These are phyloP conservation scores for Psidium guajava DNA, from an alignment of 345 rosid genomes.

Conservation along the genomic window DNA sequence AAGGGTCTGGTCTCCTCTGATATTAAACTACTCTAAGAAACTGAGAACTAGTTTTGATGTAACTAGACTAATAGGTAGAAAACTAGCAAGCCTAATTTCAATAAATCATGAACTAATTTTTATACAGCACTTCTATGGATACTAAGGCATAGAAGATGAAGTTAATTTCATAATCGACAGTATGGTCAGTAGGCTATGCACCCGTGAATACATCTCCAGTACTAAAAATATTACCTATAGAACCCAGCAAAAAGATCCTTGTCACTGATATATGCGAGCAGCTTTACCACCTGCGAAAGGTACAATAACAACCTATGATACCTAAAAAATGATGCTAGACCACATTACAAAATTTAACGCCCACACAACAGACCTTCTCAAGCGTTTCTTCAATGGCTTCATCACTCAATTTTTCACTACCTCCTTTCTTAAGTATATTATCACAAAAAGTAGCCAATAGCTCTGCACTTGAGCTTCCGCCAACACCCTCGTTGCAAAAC, in stretches of 20 bases:
- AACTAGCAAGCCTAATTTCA: not conserved
- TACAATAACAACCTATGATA: not conserved
- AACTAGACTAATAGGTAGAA: not conserved
- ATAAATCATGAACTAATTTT: not conserved
- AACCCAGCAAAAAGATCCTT: constrained; percentile 84
- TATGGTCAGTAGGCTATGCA: not conserved
- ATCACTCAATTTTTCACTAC: constrained; percentile 48
- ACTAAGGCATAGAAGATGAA: not conserved
- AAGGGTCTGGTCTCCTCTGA: not conserved
- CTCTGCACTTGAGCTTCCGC: constrained; percentile 56
- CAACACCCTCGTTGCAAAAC: constrained; percentile 49
- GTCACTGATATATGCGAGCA: constrained; percentile 70
- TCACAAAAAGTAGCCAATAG: constrained; percentile 58
- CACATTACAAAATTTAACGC: not conserved
- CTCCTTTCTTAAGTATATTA: constrained; percentile 52
- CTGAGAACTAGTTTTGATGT: not conserved
- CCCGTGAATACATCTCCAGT: not conserved
- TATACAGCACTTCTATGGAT: not conserved
- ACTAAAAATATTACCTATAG: constrained; percentile 31
- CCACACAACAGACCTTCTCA: constrained; percentile 32
- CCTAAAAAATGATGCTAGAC: not conserved
- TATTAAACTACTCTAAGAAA: not conserved
- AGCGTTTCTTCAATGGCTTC: constrained; percentile 56
- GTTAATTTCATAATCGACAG: not conserved
- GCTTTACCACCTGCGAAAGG: constrained; percentile 65